Percentiles rank a stretch among this genome's conserved stretches.
phyloP scores from a whole-genome alignment of 345 rosid species.

The Citrus trifoliata region DNA sequence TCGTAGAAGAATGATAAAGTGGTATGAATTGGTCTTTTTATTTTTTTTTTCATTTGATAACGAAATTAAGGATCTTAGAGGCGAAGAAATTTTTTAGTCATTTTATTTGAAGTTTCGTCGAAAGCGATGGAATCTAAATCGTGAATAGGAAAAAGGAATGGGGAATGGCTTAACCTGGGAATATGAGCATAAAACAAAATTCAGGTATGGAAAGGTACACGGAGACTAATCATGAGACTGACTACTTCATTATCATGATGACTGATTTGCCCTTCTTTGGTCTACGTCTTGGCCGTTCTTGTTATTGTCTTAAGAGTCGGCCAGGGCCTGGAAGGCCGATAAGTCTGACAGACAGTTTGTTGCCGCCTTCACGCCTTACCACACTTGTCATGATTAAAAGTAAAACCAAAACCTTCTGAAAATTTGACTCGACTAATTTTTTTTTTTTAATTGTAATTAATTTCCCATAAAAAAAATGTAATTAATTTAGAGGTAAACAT shows the following conservation, averaged over 20 bases:
- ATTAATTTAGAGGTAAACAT: too few relatives aligned
- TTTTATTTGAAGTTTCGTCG: slow-evolving; percentile 22
- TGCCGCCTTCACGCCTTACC: too few relatives aligned
- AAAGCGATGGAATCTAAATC: slow-evolving; percentile 10
- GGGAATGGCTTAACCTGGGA: not conserved
- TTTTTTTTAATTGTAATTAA: too few relatives aligned
- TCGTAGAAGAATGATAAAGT: not conserved
- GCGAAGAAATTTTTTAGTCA: not conserved
- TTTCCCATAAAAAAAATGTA: too few relatives aligned
- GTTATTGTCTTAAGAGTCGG: not conserved
- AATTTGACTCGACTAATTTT: too few relatives aligned
- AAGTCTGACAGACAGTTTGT: not conserved
- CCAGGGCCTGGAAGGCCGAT: not conserved
- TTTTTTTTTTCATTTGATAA: not conserved
- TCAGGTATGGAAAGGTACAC: not conserved
- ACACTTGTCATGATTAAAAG: too few relatives aligned
- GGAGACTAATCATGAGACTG: not conserved
- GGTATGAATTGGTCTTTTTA: not conserved
- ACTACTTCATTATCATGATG: not conserved
- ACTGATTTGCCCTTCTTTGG: not conserved
- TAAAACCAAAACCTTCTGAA: too few relatives aligned
- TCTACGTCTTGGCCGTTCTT: not conserved
- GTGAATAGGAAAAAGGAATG: not conserved
- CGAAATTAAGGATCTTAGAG: slow-evolving; percentile 10
- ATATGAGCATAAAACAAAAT: not conserved